These are phyloP conservation scores for Cryptococcus hybrid DNA, from an alignment of 1,284 basidiomycete genomes.

Conservation along the genomic window DNA sequence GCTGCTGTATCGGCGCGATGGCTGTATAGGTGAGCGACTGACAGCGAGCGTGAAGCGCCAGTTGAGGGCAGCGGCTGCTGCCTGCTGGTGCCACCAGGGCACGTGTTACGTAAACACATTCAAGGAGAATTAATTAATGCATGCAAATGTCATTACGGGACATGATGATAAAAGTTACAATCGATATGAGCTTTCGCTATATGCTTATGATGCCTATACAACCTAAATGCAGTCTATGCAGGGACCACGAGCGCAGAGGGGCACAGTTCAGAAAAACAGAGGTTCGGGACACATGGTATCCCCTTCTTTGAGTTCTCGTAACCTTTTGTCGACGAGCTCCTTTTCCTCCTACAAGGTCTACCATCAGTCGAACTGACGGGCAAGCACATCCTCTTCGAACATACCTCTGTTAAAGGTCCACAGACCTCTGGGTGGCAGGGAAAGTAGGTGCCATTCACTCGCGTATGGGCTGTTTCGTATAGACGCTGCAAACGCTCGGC, in stretches of 20 bases:
- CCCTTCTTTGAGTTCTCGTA: constrained; percentile 28
- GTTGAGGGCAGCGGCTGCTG: not conserved
- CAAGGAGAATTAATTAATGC: too few species aligned
- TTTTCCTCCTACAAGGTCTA: constrained; percentile 32
- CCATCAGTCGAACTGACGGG: not conserved
- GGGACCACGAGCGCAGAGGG: not conserved
- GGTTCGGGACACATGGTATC: constrained; percentile 37
- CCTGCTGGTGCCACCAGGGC: too few species aligned
- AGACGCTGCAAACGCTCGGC: constrained; percentile 37
- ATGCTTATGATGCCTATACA: too few species aligned
- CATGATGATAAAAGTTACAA: too few species aligned
- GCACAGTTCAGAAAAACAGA: constrained; percentile 35
- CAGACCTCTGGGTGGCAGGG: constrained; percentile 46
- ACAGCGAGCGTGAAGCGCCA: not conserved
- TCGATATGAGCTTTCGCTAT: too few species aligned
- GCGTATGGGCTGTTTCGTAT: constrained; percentile 46
- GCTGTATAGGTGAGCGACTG: too few species aligned
- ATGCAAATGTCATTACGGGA: too few species aligned
- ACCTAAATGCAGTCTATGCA: not conserved
- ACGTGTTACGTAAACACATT: too few species aligned
- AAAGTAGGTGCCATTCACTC: constrained; percentile 39
- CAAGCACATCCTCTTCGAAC: constrained; percentile 1
- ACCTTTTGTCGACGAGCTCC: constrained; percentile 35
- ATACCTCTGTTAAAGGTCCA: constrained; percentile 41
- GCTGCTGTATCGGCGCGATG: not conserved